phyloP scores from a whole-genome alignment of 163 green algal species.

The Volvox carteri region DNA sequence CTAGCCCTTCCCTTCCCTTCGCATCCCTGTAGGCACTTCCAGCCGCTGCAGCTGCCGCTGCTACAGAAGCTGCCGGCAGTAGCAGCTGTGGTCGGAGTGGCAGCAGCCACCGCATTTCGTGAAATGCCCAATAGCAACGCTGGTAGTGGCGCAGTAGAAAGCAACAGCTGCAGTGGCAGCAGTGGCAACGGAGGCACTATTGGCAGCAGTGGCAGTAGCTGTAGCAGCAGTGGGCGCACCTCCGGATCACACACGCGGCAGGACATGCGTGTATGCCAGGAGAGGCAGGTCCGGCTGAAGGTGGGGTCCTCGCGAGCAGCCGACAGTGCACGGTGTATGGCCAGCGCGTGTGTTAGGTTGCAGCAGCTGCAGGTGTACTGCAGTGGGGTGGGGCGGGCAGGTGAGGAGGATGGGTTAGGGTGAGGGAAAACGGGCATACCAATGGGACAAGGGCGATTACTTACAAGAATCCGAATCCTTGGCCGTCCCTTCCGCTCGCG shows the following conservation, averaged over 20 bases:
- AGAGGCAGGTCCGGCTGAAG: constrained; percentile 25
- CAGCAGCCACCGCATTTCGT: too few species aligned
- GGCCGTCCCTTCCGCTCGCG: too few species aligned
- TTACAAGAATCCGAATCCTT: too few species aligned
- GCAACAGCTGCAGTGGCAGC: not conserved
- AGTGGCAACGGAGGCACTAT: not conserved
- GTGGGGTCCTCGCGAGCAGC: constrained; percentile 4
- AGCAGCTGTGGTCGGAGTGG: too few species aligned
- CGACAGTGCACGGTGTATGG: constrained; percentile 10
- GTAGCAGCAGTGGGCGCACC: too few species aligned
- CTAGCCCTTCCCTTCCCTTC: too few species aligned
- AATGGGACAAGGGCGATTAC: not conserved
- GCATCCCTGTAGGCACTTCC: too few species aligned
- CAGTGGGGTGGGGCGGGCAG: not conserved
- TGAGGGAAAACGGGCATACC: not conserved
- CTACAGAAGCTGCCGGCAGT: too few species aligned
- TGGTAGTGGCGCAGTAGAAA: too few species aligned
- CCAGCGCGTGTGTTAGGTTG: constrained; percentile 30
- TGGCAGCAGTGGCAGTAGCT: too few species aligned
- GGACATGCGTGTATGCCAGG: constrained; percentile 45
- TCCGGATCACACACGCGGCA: constrained; percentile 50
- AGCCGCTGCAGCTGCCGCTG: too few species aligned
- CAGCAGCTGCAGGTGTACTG: constrained; percentile 54
- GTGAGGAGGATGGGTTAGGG: not conserved
- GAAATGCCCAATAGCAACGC: too few species aligned